phyloP scores from a whole-genome alignment of 208 protist species.

The Leishmania braziliensis region DNA sequence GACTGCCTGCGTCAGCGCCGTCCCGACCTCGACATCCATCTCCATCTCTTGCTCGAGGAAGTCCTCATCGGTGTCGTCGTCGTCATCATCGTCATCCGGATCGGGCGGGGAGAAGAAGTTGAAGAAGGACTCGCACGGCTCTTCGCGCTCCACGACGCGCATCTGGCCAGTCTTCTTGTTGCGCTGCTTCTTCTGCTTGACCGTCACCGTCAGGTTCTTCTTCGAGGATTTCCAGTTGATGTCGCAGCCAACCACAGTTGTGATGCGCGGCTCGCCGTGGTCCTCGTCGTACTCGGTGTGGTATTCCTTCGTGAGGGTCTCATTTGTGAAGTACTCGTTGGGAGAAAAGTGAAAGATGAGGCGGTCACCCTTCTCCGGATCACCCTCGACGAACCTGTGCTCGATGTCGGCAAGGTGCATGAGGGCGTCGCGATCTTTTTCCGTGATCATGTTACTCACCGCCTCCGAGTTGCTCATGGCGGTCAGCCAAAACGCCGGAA shows the following conservation, averaged over 20 bases:
- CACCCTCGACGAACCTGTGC: constrained; percentile 46
- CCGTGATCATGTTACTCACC: constrained; percentile 58
- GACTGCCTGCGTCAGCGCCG: constrained; percentile 71
- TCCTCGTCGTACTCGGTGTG: constrained; percentile 78
- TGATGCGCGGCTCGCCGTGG: constrained; percentile 67
- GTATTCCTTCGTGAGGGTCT: constrained; percentile 91
- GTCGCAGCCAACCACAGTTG: constrained; percentile 64
- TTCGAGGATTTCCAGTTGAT: constrained; percentile 84
- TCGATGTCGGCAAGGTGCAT: constrained; percentile 59
- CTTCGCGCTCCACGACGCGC: constrained; percentile 80
- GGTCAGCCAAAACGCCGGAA: constrained; percentile 89
- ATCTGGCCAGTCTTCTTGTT: constrained; percentile 87
- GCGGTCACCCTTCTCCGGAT: constrained; percentile 69
- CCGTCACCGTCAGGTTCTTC: constrained; percentile 83
- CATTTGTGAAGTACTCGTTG: constrained; percentile 93
- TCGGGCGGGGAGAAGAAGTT: constrained; percentile 91
- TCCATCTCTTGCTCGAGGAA: constrained; percentile 71
- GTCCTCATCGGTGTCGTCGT: constrained; percentile 62
- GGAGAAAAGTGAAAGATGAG: constrained; percentile 88
- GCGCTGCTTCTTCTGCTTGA: constrained; percentile 91
- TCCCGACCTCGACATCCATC: constrained; percentile 81
- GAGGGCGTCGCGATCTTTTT: constrained; percentile 67
- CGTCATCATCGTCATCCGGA: constrained; percentile 30
- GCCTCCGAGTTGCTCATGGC: constrained; percentile 65
- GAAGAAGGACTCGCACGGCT: constrained; percentile 92